A percentile compares a stretch with the other conserved stretches of the same genome.
phyloP scores from a whole-genome alignment of 805 yeast genomes.

The Ogataea pini region DNA sequence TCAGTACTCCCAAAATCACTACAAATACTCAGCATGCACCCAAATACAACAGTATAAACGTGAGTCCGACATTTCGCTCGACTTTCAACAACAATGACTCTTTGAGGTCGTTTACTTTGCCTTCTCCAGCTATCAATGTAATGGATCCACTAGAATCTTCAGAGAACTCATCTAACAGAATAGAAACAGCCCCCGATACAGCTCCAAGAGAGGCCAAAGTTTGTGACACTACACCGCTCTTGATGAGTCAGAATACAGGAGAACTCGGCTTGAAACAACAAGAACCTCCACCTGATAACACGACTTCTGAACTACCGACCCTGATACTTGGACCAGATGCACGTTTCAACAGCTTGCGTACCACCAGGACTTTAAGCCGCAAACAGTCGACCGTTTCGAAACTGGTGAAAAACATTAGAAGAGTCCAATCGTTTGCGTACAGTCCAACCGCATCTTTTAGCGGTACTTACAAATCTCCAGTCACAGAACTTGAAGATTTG shows the following conservation, averaged over 20 bases:
- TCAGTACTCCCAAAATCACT: background rate
- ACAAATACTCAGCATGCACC: background rate
- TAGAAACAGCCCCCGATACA: background rate
- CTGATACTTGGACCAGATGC: too few relatives aligned
- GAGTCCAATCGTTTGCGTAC: constrained; percentile 18
- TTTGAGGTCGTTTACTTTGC: constrained; percentile 25
- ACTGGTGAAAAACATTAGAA: constrained; percentile 15
- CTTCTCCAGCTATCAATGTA: constrained; percentile 28
- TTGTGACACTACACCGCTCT: constrained; percentile 12
- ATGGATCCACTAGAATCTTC: constrained; percentile 5
- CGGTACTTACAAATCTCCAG: constrained; percentile 4
- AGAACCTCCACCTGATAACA: background rate
- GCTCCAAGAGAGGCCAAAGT: constrained; percentile 3
- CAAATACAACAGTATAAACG: constrained; percentile 7
- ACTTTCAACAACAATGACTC: constrained; percentile 9
- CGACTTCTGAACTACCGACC: too few relatives aligned
- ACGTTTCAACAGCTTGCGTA: background rate
- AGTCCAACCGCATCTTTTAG: constrained; percentile 7
- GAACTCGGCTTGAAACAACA: background rate
- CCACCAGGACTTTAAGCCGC: constrained; percentile 7
- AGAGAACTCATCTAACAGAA: background rate
- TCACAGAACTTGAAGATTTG: constrained; percentile 34
- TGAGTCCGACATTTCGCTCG: background rate
- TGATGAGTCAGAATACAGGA: background rate
- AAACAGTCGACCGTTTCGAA: constrained; percentile 30